These are phyloP conservation scores for Calycina marina DNA, from an alignment of 2,329 filamentous ascomycete genomes.

Conservation along the genomic window DNA sequence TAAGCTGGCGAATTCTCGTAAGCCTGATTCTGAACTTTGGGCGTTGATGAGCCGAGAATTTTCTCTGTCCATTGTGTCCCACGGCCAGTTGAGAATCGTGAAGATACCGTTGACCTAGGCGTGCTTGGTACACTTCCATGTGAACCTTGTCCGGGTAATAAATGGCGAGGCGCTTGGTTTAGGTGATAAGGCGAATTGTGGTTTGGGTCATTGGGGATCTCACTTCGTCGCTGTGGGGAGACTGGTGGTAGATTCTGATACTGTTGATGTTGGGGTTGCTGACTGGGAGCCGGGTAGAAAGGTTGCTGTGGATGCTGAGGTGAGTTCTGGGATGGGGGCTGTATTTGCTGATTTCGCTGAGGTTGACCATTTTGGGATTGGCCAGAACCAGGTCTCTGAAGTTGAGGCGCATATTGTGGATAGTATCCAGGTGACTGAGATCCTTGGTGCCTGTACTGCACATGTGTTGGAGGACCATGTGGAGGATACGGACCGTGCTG, in stretches of 20 bases:
- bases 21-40: conserved; percentile 29
- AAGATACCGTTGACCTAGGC: conserved; percentile 9
- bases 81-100: conserved; percentile 16
- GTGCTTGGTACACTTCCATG: conserved; percentile 15
- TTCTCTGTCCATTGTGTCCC: conserved; percentile 45
- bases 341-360: conserved; percentile 12
- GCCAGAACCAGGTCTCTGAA: conserved; percentile 10
- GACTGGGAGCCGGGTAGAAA: neutral
- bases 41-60: conserved; percentile 41
- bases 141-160: conserved; percentile 3
- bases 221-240: conserved; percentile 7
- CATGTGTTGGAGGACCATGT: neutral
- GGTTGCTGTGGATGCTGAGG: conserved; percentile 5
- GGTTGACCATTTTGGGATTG: conserved; percentile 8
- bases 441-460: conserved; percentile 9
- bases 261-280: conserved; percentile 3
- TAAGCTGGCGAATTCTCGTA: conserved; percentile 37
- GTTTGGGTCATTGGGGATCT: conserved; percentile 14
- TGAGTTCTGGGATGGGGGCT: conserved; percentile 7
- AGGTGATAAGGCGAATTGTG: conserved; percentile 23
- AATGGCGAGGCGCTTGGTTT: conserved; percentile 12
- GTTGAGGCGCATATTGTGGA: conserved; percentile 10
- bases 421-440: conserved; percentile 7
- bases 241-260: conserved; percentile 9
- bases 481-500: neutral